These are phyloP conservation scores for Metschnikowia gelsemii DNA, from an alignment of 805 yeast species.

Conservation along the genomic window DNA sequence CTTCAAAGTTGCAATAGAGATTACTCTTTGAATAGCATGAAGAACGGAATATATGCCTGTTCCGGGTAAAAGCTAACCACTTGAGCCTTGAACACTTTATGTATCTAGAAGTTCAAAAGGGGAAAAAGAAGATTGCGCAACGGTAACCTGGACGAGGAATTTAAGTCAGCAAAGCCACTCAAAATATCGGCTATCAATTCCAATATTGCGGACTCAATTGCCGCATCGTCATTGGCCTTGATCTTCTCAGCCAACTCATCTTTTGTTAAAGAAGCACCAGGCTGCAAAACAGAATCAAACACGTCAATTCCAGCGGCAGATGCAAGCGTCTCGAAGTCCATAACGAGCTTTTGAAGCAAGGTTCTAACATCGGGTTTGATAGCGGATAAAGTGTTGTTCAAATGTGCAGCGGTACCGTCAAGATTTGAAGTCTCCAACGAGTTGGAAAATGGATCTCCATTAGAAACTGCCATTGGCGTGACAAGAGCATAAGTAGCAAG, in stretches of 20 bases:
- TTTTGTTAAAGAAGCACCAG: conserved; percentile 1
- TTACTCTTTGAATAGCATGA: too few relatives aligned
- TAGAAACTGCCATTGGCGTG: conserved; percentile 1
- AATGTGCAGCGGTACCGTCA: too few relatives aligned
- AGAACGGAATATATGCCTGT: too few relatives aligned
- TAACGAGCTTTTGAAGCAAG: conserved; percentile 6
- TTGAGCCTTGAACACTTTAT: too few relatives aligned
- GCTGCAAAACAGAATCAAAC: conserved; percentile 3
- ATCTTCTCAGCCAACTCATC: not conserved
- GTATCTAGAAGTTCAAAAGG: conserved; percentile 4
- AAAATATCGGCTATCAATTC: conserved; percentile 8
- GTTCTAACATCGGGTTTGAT: conserved; percentile 4
- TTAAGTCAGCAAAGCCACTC: conserved; percentile 6
- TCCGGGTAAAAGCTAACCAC: too few relatives aligned
- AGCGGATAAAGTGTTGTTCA: conserved; percentile 2
- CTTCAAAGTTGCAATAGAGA: too few relatives aligned
- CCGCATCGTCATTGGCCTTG: conserved; percentile 2
- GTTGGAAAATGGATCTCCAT: too few relatives aligned
- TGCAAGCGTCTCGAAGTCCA: conserved; percentile 12
- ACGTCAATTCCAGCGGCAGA: conserved; percentile 12
- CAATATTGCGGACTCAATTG: conserved; percentile 2
- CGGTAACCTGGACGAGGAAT: conserved; percentile 6
- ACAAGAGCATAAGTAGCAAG: conserved; percentile 9
- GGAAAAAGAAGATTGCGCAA: conserved; percentile 7
- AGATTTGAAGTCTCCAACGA: too few relatives aligned